Conservation (phyloP, 495 filamentous ascomycete species). For the Penicillium bovifimosum region DNA sequence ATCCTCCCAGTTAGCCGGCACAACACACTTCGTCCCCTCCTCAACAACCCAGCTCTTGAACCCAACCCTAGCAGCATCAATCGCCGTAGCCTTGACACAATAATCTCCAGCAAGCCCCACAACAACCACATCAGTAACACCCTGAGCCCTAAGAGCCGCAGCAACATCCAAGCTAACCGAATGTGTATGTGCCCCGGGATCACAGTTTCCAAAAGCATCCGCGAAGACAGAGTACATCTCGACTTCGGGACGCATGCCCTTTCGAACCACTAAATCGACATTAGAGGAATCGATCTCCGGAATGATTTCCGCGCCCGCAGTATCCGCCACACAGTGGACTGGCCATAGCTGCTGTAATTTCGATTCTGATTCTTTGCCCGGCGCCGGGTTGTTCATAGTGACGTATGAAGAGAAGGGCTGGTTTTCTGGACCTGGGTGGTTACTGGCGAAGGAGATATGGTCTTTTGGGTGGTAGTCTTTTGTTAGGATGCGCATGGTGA, state of each 20-base stretch:
- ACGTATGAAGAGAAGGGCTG: conserved; percentile 58
- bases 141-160: conserved; percentile 45
- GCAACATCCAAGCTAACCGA: conserved; percentile 58
- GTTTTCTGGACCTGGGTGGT: conserved; percentile 63
- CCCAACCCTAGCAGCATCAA: conserved; percentile 70
- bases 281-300: conserved; percentile 60
- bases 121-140: conserved; percentile 72
- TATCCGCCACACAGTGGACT: conserved; percentile 75
- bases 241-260: conserved; percentile 64
- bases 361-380: conserved; percentile 52
- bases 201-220: conserved; percentile 60
- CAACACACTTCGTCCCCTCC: conserved; percentile 72
- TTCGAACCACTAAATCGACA: conserved; percentile 64
- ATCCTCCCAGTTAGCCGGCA: conserved; percentile 51
- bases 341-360: conserved; percentile 79
- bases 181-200: conserved; percentile 27
- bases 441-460: conserved; percentile 86
- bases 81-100: conserved; percentile 77
- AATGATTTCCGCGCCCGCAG: conserved; percentile 66
- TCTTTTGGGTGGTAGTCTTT: conserved; percentile 81
- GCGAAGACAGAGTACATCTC: conserved; percentile 94
- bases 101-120: conserved; percentile 85
- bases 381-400: conserved; percentile 60
- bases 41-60: conserved; percentile 71
- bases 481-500: conserved; percentile 70